Evolutionary conservation across 1,139 yeast genomes (phyloP).

Genomic region (Taphrina deformans): DNA sequence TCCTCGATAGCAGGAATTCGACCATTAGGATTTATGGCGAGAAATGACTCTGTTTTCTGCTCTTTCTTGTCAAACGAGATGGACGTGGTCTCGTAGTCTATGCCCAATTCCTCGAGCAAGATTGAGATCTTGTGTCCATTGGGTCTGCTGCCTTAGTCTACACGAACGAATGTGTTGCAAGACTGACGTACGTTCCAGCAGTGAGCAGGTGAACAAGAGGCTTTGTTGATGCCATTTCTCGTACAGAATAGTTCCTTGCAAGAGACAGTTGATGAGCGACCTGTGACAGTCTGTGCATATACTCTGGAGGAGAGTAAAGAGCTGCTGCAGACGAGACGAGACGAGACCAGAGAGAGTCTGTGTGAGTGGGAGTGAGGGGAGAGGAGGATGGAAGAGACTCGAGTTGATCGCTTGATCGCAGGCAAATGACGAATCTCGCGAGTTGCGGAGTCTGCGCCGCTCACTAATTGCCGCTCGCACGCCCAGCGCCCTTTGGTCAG

Average conservation of each 20-base stretch:
- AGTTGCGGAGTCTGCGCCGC: background rate
- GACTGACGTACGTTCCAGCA: constrained; percentile 13
- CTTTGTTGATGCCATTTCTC: background rate
- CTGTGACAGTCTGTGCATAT: constrained; percentile 1
- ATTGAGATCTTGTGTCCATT: constrained; percentile 58
- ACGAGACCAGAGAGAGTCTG: background rate
- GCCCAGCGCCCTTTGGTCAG: no score
- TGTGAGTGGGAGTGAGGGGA: background rate
- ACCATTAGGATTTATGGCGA: constrained; percentile 54
- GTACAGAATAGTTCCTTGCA: background rate
- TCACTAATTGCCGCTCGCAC: background rate
- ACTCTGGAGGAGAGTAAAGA: no score
- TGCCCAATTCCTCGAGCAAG: constrained; percentile 52
- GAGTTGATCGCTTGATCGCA: no score
- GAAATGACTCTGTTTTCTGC: constrained; percentile 56
- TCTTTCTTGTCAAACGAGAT: constrained; percentile 49
- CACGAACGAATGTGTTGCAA: background rate
- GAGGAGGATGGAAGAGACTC: background rate
- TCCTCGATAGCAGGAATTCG: constrained; percentile 60
- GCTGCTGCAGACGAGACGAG: no score
- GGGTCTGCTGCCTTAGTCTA: constrained; percentile 52
- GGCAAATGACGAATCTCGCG: background rate
- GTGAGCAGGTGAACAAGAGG: constrained; percentile 17
- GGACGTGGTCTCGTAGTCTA: constrained; percentile 52
- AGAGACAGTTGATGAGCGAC: background rate